Conservation (phyloP, 2,329 filamentous ascomycete genomes). For the Monosporascus sp. region DNA sequence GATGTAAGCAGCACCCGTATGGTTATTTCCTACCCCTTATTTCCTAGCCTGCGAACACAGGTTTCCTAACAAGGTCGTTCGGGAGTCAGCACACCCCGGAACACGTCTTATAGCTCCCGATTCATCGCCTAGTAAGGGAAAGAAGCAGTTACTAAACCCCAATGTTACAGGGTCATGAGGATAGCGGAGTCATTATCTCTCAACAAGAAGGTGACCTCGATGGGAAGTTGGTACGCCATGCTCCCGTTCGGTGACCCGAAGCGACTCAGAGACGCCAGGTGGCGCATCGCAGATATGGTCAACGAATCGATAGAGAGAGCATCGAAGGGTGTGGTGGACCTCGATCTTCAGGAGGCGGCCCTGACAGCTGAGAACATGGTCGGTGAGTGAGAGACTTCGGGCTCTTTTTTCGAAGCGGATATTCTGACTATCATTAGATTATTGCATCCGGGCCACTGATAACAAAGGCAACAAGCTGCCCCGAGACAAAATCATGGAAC, state of each 20-base stretch:
- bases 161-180: constrained; percentile 26
- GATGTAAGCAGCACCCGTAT: constrained; percentile 22
- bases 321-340: constrained; percentile 31
- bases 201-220: constrained; percentile 53
- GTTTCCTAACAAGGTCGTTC: too few relatives aligned
- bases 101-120: too few relatives aligned
- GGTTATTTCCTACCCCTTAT: too few relatives aligned
- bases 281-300: constrained; percentile 30
- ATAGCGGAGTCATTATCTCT: constrained; percentile 47
- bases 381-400: constrained; percentile 12
- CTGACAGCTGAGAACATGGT: constrained; percentile 38
- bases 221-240: constrained; percentile 49
- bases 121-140: too few relatives aligned
- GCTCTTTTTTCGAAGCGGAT: neutral
- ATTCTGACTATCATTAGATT: constrained; percentile 32
- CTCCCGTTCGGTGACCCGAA: constrained; percentile 54
- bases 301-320: constrained; percentile 33
- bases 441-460: constrained; percentile 47
- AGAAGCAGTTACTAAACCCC: too few relatives aligned
- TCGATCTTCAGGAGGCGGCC: constrained; percentile 43
- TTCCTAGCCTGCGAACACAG: too few relatives aligned
- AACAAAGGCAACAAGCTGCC: constrained; percentile 50
- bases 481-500: constrained; percentile 29
- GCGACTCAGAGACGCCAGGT: constrained; percentile 29
- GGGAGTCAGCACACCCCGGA: too few relatives aligned